Percentiles rank a stretch among this genome's conserved stretches.
These are phyloP conservation scores for Hypoxylon lienhwacheense DNA, from an alignment of 495 filamentous ascomycete species.

Conservation along the genomic window DNA sequence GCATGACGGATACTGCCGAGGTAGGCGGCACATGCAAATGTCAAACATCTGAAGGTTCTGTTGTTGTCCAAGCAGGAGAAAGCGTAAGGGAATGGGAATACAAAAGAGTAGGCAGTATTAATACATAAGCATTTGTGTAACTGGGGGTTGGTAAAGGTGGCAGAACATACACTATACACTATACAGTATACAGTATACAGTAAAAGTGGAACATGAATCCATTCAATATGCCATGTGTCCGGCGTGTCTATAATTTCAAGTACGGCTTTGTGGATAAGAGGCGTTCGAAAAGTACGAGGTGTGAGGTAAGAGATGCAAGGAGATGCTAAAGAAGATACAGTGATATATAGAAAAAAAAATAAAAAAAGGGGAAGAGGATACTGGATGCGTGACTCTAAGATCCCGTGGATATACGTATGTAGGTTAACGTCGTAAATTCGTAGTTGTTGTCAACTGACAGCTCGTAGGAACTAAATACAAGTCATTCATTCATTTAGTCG, in stretches of 20 bases:
- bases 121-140: no score
- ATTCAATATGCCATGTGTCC: constrained; percentile 23
- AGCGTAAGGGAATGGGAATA: no score
- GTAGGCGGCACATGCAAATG: no score
- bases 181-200: constrained; percentile 6
- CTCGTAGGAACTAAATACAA: not conserved
- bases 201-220: constrained; percentile 18
- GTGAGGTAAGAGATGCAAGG: not conserved
- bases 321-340: not conserved
- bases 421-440: not conserved
- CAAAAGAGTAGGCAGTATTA: no score
- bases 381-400: constrained; percentile 21
- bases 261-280: no score
- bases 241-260: no score
- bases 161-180: not conserved
- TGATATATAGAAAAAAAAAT: not conserved
- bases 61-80: no score
- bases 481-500: constrained; percentile 1
- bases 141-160: no score
- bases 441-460: constrained; percentile 21
- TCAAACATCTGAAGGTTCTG: no score
- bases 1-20: no score
- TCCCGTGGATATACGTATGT: constrained; percentile 20
- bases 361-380: not conserved
- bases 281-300: not conserved